Conservation (phyloP, 2,329 filamentous ascomycete genomes). For the Colletotrichum sublineola region DNA sequence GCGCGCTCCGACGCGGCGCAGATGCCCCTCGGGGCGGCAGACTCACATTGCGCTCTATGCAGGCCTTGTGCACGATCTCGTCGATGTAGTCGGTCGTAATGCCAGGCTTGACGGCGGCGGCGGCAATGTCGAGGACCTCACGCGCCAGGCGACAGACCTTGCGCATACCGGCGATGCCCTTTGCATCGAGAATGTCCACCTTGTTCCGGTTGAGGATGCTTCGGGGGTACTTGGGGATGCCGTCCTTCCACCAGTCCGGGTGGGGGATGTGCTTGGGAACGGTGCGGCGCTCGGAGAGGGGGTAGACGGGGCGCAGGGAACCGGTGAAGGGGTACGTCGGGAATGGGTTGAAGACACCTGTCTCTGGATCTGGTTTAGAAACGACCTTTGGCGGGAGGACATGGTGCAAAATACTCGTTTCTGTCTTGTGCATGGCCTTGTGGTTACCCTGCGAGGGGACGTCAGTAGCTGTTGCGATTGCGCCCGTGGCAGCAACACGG, state of each 20-base stretch:
- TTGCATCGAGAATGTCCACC: constrained; percentile 83
- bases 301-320: constrained; percentile 86
- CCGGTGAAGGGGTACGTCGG: constrained; percentile 89
- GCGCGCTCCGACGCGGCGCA: neutral
- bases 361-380: constrained; percentile 92
- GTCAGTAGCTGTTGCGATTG: constrained; percentile 37
- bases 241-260: constrained; percentile 90
- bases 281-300: constrained; percentile 77
- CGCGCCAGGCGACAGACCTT: constrained; percentile 89
- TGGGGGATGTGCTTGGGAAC: constrained; percentile 85
- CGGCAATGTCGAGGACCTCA: constrained; percentile 94
- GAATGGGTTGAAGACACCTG: constrained; percentile 92
- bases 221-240: constrained; percentile 75
- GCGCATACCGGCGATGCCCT: constrained; percentile 89
- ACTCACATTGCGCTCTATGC: constrained; percentile 89
- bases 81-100: constrained; percentile 97
- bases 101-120: constrained; percentile 85
- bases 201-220: constrained; percentile 79
- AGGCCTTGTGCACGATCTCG: constrained; percentile 94
- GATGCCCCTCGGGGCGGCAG: neutral
- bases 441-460: constrained; percentile 74
- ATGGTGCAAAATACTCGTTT: constrained; percentile 80
- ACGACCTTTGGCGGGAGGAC: constrained; percentile 83
- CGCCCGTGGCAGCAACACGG: neutral
- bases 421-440: constrained; percentile 86